Percentiles rank a stretch among this genome's conserved stretches.
phyloP scores from a whole-genome alignment of 2,329 filamentous ascomycete genomes.

The Ophiocordyceps unilateralis region DNA sequence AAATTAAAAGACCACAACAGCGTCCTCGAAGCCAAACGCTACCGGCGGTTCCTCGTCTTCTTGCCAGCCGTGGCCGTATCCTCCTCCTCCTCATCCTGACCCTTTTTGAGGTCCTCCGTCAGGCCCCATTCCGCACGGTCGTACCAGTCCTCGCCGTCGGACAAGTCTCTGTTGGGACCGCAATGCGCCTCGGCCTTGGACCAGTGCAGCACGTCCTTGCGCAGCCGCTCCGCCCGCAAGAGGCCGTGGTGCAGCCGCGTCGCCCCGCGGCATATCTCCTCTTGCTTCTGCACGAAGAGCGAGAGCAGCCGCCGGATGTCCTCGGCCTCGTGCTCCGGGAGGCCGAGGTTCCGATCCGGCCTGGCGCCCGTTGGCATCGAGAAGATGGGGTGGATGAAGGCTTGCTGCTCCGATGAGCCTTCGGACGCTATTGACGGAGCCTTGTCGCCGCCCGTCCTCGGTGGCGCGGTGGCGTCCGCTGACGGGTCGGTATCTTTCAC shows the following conservation, averaged over 20 bases:
- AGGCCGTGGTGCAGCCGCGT: slow-evolving; percentile 53
- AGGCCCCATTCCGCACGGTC: slow-evolving; percentile 67
- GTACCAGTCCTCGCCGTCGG: slow-evolving; percentile 80
- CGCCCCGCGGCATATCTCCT: slow-evolving; percentile 60
- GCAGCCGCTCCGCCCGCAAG: slow-evolving; percentile 53
- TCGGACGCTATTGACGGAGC: slow-evolving; percentile 4
- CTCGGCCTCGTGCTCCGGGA: slow-evolving; percentile 59
- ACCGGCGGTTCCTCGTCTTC: slow-evolving; percentile 40
- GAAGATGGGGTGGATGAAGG: slow-evolving; percentile 61
- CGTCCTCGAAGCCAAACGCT: background rate
- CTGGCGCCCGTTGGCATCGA: slow-evolving; percentile 42
- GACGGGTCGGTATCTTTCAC: slow-evolving; percentile 7
- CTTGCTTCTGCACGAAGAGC: slow-evolving; percentile 70
- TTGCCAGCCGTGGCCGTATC: slow-evolving; percentile 42
- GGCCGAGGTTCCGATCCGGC: slow-evolving; percentile 52
- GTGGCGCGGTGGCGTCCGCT: slow-evolving; percentile 20
- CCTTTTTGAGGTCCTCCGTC: slow-evolving; percentile 60
- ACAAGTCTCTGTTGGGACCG: slow-evolving; percentile 53
- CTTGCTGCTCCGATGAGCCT: slow-evolving; percentile 16
- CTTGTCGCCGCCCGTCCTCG: background rate
- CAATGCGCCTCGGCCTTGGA: slow-evolving; percentile 62
- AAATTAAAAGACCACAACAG: too few species aligned
- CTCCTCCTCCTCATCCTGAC: slow-evolving; percentile 69
- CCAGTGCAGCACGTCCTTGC: slow-evolving; percentile 56
- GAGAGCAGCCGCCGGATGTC: slow-evolving; percentile 59